A percentile compares a stretch with the other conserved stretches of the same genome.
These are phyloP conservation scores for Exobasidium cylindrosporum DNA, from an alignment of 1,284 basidiomycete species.

Conservation along the genomic window DNA sequence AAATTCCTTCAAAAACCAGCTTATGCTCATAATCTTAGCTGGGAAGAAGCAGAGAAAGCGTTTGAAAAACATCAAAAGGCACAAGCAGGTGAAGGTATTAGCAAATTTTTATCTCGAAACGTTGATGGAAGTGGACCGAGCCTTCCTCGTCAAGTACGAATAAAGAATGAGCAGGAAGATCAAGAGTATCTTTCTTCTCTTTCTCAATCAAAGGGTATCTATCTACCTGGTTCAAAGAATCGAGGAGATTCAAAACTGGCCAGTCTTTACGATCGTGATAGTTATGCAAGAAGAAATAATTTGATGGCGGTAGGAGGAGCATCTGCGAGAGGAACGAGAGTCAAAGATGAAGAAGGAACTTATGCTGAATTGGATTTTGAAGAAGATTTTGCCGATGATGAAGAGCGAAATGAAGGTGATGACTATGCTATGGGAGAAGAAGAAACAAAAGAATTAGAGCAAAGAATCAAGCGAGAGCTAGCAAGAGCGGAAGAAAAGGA, in stretches of 20 bases:
- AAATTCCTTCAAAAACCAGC: conserved; percentile 52
- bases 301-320: not conserved
- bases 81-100: conserved; percentile 1
- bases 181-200: not conserved
- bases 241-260: not conserved
- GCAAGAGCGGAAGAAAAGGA: conserved; percentile 45
- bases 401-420: conserved; percentile 28
- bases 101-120: not conserved
- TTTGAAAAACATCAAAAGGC: not conserved
- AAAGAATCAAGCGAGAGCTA: conserved; percentile 53
- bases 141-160: not conserved
- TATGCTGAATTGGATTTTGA: conserved; percentile 53
- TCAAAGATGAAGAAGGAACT: conserved; percentile 23
- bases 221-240: not conserved
- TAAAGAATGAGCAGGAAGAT: not conserved
- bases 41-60: conserved; percentile 16
- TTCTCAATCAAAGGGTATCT: not conserved
- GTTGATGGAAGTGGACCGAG: not conserved
- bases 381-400: conserved; percentile 54
- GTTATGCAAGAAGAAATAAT: conserved; percentile 3
- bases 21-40: conserved; percentile 21
- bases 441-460: conserved; percentile 50
- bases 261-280: conserved; percentile 1
- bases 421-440: conserved; percentile 33
- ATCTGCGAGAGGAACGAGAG: not conserved